These are phyloP conservation scores for Pseudogymnoascus pannorum DNA, from an alignment of 2,329 filamentous ascomycete genomes.

Conservation along the genomic window DNA sequence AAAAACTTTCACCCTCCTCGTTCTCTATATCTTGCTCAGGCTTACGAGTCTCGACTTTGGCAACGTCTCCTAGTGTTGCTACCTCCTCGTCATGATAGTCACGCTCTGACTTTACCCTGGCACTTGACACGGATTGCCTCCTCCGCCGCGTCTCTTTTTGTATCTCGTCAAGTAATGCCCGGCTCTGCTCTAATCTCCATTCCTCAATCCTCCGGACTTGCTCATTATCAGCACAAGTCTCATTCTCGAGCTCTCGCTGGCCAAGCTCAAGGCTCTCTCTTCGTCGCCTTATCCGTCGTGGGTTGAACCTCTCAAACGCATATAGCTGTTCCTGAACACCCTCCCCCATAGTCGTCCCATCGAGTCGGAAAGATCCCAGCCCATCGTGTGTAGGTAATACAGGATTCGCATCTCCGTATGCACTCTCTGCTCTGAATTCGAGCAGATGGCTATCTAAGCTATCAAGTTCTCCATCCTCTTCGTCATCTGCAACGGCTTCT, in stretches of 20 bases:
- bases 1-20: conserved; percentile 58
- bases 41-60: not conserved
- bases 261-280: conserved; percentile 47
- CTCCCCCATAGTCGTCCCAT: conserved; percentile 44
- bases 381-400: conserved; percentile 91
- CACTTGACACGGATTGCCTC: conserved; percentile 52
- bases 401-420: conserved; percentile 35
- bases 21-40: not conserved
- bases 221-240: conserved; percentile 58
- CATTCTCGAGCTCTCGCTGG: conserved; percentile 44
- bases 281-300: conserved; percentile 52
- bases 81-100: conserved; percentile 27
- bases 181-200: conserved; percentile 89
- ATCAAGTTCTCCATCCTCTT: conserved; percentile 75
- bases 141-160: conserved; percentile 73
- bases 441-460: conserved; percentile 88
- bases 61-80: conserved; percentile 24
- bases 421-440: conserved; percentile 64
- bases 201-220: conserved; percentile 78
- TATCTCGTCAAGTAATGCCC: conserved; percentile 77
- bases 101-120: conserved; percentile 27
- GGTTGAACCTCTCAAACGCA: conserved; percentile 81
- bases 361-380: conserved; percentile 70
- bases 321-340: conserved; percentile 78
- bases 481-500: conserved; percentile 43